phyloP scores from a whole-genome alignment of 495 filamentous ascomycete species.

The Penicillium roqueforti region DNA sequence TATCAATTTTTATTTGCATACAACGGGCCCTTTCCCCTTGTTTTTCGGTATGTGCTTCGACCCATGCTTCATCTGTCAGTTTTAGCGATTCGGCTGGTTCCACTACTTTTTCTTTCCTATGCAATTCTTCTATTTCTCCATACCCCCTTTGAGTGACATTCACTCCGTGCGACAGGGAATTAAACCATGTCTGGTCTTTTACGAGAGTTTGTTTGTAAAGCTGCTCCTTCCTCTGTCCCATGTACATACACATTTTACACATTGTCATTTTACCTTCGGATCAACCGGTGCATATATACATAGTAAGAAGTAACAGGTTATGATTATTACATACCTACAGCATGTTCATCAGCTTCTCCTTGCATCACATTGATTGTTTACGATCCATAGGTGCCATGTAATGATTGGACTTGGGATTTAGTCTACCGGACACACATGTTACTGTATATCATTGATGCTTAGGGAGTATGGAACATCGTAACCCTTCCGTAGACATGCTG shows the following conservation, averaged over 20 bases:
- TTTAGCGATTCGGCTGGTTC: slow-evolving; percentile 2
- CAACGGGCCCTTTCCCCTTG: background rate
- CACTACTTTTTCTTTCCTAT: background rate
- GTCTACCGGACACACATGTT: background rate
- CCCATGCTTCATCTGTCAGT: background rate
- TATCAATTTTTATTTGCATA: background rate
- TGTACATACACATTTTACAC: background rate
- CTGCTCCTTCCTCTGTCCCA: background rate
- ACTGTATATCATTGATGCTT: background rate
- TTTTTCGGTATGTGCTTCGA: background rate
- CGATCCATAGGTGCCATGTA: background rate
- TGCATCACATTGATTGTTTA: background rate
- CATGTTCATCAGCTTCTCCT: too few species aligned
- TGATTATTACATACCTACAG: too few species aligned
- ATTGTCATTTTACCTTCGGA: background rate
- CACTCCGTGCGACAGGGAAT: background rate
- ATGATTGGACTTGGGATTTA: background rate
- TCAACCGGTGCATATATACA: background rate
- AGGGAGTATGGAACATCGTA: too few species aligned
- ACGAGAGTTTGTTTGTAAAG: background rate
- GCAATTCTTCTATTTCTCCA: background rate
- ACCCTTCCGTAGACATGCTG: too few species aligned
- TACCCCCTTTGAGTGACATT: slow-evolving; percentile 1
- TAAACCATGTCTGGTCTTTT: background rate
- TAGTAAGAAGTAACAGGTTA: too few species aligned